Conservation (phyloP, 129 eudicot species). For the Flaveria ramosissima region DNA sequence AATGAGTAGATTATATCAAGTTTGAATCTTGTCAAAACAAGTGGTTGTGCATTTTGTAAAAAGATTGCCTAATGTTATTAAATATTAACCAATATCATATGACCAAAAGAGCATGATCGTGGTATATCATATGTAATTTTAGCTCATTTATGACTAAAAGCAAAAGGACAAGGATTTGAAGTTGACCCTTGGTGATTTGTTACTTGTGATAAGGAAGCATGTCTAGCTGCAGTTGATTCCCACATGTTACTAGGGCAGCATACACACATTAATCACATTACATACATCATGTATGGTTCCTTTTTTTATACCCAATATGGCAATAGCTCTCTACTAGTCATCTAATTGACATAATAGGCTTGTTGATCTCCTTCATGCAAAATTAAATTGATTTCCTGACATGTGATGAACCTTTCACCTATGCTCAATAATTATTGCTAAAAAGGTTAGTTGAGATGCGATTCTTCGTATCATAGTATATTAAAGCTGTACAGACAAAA, state of each 20-base stretch:
- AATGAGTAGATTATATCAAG: not conserved
- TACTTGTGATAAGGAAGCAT: not conserved
- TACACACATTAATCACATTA: not conserved
- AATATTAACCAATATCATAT: conserved; percentile 4
- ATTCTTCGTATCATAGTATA: conserved; percentile 13
- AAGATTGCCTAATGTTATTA: not conserved
- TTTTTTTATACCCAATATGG: not conserved
- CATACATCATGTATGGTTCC: not conserved
- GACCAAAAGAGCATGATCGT: not conserved
- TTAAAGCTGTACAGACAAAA: not conserved
- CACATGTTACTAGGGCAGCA: not conserved
- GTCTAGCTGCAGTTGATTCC: not conserved
- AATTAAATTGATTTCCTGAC: not conserved
- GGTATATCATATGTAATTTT: not conserved
- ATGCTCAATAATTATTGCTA: not conserved
- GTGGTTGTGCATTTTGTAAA: not conserved
- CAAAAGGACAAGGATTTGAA: not conserved
- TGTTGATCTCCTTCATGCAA: not conserved
- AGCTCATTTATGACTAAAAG: not conserved
- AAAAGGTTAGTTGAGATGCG: conserved; percentile 13
- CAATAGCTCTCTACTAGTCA: not conserved
- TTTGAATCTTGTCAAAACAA: not conserved
- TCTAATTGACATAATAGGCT: not conserved
- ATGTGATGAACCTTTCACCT: conserved; percentile 4
- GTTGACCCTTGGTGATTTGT: not conserved